These are phyloP conservation scores for Pichia sp. DNA, from an alignment of 1,139 yeast species.

Conservation along the genomic window DNA sequence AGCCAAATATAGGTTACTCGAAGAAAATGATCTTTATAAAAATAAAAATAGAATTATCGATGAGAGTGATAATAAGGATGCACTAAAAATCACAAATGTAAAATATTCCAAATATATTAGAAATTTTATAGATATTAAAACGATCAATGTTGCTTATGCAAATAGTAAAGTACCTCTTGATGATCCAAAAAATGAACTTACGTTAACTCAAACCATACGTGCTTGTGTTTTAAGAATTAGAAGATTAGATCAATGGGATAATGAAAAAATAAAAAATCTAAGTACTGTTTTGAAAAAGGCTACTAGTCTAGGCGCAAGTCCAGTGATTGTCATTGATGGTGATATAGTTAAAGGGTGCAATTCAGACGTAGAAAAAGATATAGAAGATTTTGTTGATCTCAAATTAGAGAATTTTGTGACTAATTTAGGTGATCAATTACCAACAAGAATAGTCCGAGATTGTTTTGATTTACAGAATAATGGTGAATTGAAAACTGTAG, in stretches of 20 bases:
- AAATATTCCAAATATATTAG: conserved; percentile 11
- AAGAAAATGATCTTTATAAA: conserved; percentile 29
- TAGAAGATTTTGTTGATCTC: conserved; percentile 5
- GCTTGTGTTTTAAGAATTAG: conserved; percentile 47
- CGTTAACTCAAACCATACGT: conserved; percentile 43
- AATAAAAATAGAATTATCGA: conserved; percentile 14
- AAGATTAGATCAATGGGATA: conserved; percentile 27
- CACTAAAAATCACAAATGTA: neutral
- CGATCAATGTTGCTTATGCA: neutral
- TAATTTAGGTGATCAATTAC: conserved; percentile 14
- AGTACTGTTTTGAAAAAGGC: conserved; percentile 33
- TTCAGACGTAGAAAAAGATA: conserved; percentile 9
- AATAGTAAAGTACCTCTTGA: neutral
- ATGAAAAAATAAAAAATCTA: conserved; percentile 27
- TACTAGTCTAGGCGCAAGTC: conserved; percentile 36
- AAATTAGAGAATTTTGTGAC: conserved; percentile 15
- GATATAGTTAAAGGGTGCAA: conserved; percentile 8
- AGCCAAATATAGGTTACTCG: conserved; percentile 46
- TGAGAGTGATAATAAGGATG: conserved; percentile 1
- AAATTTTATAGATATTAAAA: conserved; percentile 11
- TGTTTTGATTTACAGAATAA: conserved; percentile 28
- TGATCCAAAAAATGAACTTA: conserved; percentile 26
- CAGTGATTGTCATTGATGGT: conserved; percentile 32
- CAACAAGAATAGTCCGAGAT: conserved; percentile 31
- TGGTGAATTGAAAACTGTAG: conserved; percentile 19